These are phyloP conservation scores for Penicillium sclerotiorum DNA, from an alignment of 2,329 filamentous ascomycete genomes.

Conservation along the genomic window DNA sequence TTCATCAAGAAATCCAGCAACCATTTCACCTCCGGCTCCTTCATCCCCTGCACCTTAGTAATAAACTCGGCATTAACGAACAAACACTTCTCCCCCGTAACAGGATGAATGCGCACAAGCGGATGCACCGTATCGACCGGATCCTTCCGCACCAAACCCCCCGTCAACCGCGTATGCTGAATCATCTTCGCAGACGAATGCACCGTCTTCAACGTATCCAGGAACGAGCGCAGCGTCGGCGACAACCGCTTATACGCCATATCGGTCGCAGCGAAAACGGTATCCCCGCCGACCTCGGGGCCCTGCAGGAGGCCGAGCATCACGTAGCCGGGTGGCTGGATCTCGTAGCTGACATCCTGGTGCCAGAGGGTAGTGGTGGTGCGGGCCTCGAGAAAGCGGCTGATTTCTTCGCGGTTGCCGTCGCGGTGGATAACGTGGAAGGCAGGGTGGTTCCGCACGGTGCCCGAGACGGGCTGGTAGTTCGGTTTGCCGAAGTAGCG, in stretches of 20 bases:
- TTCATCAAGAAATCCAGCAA: constrained; percentile 53
- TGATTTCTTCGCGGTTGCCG: constrained; percentile 48
- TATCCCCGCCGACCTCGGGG: constrained; percentile 54
- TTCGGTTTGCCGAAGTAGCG: constrained; percentile 50
- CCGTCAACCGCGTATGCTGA: constrained; percentile 43
- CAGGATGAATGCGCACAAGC: constrained; percentile 51
- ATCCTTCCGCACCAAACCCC: constrained; percentile 48
- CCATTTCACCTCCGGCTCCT: constrained; percentile 49
- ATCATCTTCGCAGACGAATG: constrained; percentile 51
- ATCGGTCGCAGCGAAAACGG: constrained; percentile 49
- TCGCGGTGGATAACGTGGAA: constrained; percentile 53
- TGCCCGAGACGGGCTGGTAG: constrained; percentile 49
- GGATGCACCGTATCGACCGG: constrained; percentile 50
- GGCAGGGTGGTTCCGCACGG: constrained; percentile 44
- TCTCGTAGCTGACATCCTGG: constrained; percentile 53
- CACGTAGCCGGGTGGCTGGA: constrained; percentile 52
- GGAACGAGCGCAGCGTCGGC: constrained; percentile 51
- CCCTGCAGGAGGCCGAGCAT: constrained; percentile 53
- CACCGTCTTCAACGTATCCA: constrained; percentile 38
- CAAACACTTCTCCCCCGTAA: constrained; percentile 52
- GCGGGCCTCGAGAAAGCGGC: constrained; percentile 46
- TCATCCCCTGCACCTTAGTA: constrained; percentile 50
- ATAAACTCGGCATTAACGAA: constrained; percentile 55
- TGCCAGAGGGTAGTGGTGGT: constrained; percentile 54
- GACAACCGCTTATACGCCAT: constrained; percentile 53